Evolutionary conservation across 2,329 filamentous ascomycete genomes (phyloP), one percentile per base, ranked within the genome.

Genomic region (Penicillium sp.): DNA sequence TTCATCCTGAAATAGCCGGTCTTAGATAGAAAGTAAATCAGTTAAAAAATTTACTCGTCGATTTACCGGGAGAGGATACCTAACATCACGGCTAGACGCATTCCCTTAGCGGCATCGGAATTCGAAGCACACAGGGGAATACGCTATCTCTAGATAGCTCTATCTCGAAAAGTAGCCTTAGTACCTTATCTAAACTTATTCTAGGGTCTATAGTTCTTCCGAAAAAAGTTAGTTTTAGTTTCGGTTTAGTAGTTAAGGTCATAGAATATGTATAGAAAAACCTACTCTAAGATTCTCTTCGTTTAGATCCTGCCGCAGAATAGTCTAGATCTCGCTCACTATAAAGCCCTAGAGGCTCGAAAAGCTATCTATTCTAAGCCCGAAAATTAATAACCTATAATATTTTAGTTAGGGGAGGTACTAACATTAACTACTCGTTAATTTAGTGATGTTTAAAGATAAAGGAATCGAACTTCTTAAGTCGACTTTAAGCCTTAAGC

Each of bases 111-210:
- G 17, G 59, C 55, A 1, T 49, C 24, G 2, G 72, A 68, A 63
- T 78, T 78, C 13, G 72, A 74, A 24, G 68, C 54, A 7, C 68
- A 70, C 4, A 79, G 63, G 2, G 76, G 76, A 9, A 78, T n/a
- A 22, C 28, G 56, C 19, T 49, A 40, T 59, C 53, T 22, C 15
- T 53, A 9, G 17, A 35, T 53, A 53, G 49, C 49, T 53, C 49
- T 13, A 53, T 53, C 28, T 24, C 49, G 28, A 17, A 53, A 12
- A 1, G 28, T 13, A 30, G 49, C n/a, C 5, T 30, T n/a, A 15
- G 49, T 53, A 53, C 37, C 49, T 37, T 10, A 30, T 53, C 49
- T 53, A 17, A 53, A 22, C 49, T 53, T 53, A 4, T 8, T 53
- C 49, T 9, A 53, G 49, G 49, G 15, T 37, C 49, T 9, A 22